Evolutionary conservation across 139 green algal genomes (phyloP).

Genomic region (Gonium pectorale): DNA sequence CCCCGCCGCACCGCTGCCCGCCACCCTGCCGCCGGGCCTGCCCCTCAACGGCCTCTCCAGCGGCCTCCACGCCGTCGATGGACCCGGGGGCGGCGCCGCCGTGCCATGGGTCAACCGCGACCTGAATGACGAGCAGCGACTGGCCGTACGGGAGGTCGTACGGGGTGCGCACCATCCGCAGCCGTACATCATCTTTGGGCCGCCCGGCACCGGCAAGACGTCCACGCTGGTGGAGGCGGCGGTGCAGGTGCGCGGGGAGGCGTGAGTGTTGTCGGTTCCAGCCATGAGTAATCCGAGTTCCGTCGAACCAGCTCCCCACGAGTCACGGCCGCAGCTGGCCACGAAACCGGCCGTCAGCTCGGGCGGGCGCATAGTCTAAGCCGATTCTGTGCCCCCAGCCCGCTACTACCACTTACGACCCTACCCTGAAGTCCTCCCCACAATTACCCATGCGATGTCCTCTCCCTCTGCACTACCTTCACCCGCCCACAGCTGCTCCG

Average conservation of each 20-base stretch:
- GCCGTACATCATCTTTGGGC: conserved; percentile 66
- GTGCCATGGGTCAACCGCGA: not conserved
- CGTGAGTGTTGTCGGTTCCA: too few species aligned
- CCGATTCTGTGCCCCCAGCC: too few species aligned
- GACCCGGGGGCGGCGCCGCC: not conserved
- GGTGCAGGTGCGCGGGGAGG: conserved; percentile 59
- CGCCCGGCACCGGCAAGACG: conserved; percentile 62
- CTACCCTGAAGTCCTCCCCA: too few species aligned
- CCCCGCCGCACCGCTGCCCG: not conserved
- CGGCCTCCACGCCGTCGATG: not conserved
- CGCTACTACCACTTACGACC: too few species aligned
- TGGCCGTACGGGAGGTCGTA: conserved; percentile 51
- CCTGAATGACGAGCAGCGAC: conserved; percentile 57
- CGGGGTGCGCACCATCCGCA: conserved; percentile 34
- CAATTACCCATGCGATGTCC: too few species aligned
- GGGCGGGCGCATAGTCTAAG: too few species aligned
- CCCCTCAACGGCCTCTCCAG: not conserved
- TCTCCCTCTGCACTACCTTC: not conserved
- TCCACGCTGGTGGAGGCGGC: conserved; percentile 59
- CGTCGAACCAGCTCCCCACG: too few species aligned
- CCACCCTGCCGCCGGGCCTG: not conserved
- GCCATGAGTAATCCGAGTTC: too few species aligned
- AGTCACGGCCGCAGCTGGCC: too few species aligned
- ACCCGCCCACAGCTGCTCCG: conserved; percentile 42
- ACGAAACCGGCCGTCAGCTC: too few species aligned